Percentiles rank a stretch among this genome's conserved stretches.
These are phyloP conservation scores for Botryotinia narcissicola DNA, from an alignment of 2,329 filamentous ascomycete species.

Conservation along the genomic window DNA sequence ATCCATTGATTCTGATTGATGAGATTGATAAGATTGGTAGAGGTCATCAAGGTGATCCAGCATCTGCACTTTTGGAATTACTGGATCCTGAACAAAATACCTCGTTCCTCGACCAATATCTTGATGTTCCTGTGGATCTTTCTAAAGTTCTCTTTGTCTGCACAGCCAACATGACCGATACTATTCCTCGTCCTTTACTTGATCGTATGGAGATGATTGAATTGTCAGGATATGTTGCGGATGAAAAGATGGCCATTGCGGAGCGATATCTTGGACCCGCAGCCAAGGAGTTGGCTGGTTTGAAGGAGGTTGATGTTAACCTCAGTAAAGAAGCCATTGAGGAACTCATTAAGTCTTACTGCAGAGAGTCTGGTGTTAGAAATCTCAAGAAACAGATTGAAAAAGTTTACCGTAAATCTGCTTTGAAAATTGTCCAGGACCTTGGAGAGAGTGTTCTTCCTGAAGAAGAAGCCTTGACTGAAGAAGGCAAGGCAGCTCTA, in stretches of 20 bases:
- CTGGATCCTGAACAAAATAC: constrained; percentile 96
- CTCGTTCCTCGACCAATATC: constrained; percentile 97
- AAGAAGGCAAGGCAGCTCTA: constrained; percentile 77
- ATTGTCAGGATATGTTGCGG: constrained; percentile 91
- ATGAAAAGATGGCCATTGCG: constrained; percentile 99
- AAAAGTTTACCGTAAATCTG: constrained; percentile 96
- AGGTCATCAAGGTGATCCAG: constrained; percentile 93
- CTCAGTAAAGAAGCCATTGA: constrained; percentile 84
- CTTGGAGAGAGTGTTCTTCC: constrained; percentile 80
- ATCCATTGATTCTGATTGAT: constrained; percentile 92
- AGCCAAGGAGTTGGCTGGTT: constrained; percentile 88
- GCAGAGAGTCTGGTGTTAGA: constrained; percentile 91
- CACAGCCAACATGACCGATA: constrained; percentile 98
- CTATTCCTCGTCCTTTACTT: constrained; percentile 87
- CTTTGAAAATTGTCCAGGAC: constrained; percentile 94
- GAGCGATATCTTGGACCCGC: constrained; percentile 88
- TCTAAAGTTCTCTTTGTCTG: constrained; percentile 98
- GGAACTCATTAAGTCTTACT: constrained; percentile 98
- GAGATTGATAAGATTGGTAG: constrained; percentile 98
- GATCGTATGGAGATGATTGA: constrained; percentile 98
- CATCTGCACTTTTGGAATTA: constrained; percentile 87
- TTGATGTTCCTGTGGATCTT: constrained; percentile 95
- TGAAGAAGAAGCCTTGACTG: constrained; percentile 78
- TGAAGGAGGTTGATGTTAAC: constrained; percentile 88
- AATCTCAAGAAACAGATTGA: constrained; percentile 99